Conservation (phyloP, 345 rosid genomes). For the Brassica rapa region DNA sequence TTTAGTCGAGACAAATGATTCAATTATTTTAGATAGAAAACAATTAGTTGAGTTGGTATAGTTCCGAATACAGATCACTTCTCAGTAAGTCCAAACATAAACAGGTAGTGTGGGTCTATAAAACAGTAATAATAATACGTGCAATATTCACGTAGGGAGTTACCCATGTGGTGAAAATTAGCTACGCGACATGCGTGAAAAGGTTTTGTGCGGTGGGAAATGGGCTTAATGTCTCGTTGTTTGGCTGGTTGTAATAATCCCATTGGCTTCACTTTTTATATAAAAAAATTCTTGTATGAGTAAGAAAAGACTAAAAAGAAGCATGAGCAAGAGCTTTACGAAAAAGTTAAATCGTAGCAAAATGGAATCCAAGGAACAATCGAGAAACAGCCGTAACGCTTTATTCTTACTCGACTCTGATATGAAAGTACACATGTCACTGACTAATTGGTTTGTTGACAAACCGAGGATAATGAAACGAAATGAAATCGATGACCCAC, state of each 20-base stretch:
- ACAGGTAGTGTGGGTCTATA: conserved; percentile 10
- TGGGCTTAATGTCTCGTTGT: conserved; percentile 9
- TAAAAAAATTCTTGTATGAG: background rate
- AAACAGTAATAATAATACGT: background rate
- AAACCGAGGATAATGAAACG: background rate
- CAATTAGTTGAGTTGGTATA: conserved; percentile 3
- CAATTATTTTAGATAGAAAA: background rate
- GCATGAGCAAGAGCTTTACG: background rate
- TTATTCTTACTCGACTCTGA: background rate
- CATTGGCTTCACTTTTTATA: conserved; percentile 14
- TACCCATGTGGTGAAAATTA: conserved; percentile 21
- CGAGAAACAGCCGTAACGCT: conserved; percentile 28
- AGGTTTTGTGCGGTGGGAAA: conserved; percentile 17
- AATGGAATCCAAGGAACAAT: conserved; percentile 39
- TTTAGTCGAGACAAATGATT: background rate
- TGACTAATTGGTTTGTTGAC: background rate
- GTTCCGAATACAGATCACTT: conserved; percentile 15
- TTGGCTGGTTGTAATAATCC: conserved; percentile 22
- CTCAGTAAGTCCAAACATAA: conserved; percentile 20
- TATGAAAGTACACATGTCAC: conserved; percentile 5
- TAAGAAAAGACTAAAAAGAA: conserved; percentile 5
- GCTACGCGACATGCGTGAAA: conserved; percentile 20
- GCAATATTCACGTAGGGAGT: conserved; percentile 2
- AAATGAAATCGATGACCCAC: background rate
- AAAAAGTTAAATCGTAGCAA: conserved; percentile 11